Base-by-base conservation (phyloP, 768 basidiomycete species). In the Agrocybe pediades region DNA sequence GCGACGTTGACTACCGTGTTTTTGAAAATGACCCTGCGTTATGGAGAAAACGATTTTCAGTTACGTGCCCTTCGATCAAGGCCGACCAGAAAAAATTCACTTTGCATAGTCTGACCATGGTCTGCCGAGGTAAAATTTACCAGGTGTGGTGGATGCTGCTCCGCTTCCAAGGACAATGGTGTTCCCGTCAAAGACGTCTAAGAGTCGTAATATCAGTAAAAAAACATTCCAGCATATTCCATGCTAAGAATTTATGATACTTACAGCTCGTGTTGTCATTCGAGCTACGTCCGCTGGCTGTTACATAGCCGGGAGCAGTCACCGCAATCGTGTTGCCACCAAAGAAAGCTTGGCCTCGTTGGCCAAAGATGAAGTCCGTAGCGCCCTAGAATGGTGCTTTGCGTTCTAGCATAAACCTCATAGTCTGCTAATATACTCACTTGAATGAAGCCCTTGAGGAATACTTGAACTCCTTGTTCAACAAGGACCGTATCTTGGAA, bases 321-420 rank as follows among this genome's bases (percentile, higher is more conserved):
- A 77, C 71, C 0, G 68, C 78, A 23, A 82, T 78, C 0, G 77
- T 80, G 53, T 79, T 80, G 0, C 74, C 72, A 13, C 75, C 76
- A 49, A 81, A 81, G 63, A 75, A 81, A 1, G 77, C 78, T 39
- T 66, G 64, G 4, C 74, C 76, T 33, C 42, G 27, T 29, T 73
- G 75, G 11, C 81, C 81, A 52, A 80, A 81, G 43, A 81, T 79
- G 54, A 82, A 82, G 55, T 82, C 79, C 1, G 68, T 68, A 0
- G 78, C 78, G 27, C 79, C 79, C 77, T 80, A 21, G n/a, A 8
- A 30, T 9, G 44, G 33, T 15, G 20, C 9, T 3, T 41, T 17
- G 8, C 27, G 11, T 46, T 25, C 16, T 25, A 9, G 15, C 6
- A 45, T 17, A 17, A 26, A 27, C 7, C 21, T 45, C 3, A 26